Conservation (phyloP, 345 rosid genomes). For the Eucalyptus regnans region DNA sequence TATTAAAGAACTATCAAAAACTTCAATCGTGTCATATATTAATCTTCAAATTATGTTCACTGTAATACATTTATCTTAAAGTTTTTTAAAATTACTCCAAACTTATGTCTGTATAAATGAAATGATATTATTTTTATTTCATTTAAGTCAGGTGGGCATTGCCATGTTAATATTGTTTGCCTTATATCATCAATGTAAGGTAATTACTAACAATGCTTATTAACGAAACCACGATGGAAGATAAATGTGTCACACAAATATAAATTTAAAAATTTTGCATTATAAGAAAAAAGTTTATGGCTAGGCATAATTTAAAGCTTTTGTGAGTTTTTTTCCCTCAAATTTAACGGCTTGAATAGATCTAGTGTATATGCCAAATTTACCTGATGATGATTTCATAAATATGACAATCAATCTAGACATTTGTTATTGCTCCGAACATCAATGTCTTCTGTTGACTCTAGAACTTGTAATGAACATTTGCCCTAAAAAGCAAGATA, state of each 20-base stretch:
- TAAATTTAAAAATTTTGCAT: fast-evolving
- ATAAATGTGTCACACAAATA: fast-evolving
- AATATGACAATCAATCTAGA: not conserved
- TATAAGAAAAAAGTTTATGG: no score
- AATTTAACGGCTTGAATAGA: not conserved
- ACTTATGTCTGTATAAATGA: no score
- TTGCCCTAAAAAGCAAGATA: not conserved
- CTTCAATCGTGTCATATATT: no score
- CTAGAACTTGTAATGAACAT: not conserved
- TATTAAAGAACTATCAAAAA: not conserved
- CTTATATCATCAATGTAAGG: fast-evolving
- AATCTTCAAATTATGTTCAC: not conserved
- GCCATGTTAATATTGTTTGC: fast-evolving
- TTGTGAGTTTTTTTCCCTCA: not conserved
- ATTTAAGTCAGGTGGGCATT: fast-evolving
- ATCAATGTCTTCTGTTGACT: not conserved
- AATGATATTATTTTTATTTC: no score
- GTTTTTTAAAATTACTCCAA: no score
- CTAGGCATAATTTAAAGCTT: no score
- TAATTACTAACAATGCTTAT: not conserved
- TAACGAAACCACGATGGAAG: fast-evolving
- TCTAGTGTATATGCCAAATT: not conserved
- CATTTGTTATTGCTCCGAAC: fast-evolving
- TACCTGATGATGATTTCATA: not conserved
- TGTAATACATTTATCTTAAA: fast-evolving